Evolutionary conservation across 306 rosid genomes (phyloP).

Genomic region (Cajanus cajan): DNA sequence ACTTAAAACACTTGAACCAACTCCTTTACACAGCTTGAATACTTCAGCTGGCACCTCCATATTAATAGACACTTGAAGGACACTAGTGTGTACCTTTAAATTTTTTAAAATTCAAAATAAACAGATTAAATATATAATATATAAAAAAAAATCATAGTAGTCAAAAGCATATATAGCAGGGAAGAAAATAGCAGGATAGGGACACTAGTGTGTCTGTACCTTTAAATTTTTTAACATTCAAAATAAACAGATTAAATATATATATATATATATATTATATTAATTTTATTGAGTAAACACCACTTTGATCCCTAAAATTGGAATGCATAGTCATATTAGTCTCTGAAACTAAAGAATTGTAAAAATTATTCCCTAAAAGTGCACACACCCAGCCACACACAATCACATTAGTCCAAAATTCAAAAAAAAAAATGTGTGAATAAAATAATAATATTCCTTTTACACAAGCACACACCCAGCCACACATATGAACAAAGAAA

Average conservation of each 20-base stretch:
- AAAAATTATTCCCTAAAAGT: no score
- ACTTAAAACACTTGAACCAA: not conserved
- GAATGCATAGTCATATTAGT: no score
- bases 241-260: no score
- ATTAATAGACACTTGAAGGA: not conserved
- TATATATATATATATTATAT: no score
- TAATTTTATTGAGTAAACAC: no score
- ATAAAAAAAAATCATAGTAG: not conserved
- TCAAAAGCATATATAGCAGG: not conserved
- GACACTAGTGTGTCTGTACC: no score
- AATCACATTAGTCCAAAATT: no score
- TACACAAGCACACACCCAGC: not conserved
- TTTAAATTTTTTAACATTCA: no score
- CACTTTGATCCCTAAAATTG: no score
- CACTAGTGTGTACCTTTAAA: not conserved
- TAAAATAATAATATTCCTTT: not conserved
- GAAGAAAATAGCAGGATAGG: not conserved
- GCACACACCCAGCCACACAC: no score
- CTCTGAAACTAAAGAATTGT: no score
- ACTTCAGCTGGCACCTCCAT: not conserved
- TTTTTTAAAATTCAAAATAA: not conserved
- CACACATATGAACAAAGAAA: conserved; percentile 5
- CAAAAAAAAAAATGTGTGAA: no score
- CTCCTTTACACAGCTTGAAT: not conserved
- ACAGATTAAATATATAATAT: not conserved